A percentile compares a stretch with the other conserved stretches of the same genome.
phyloP scores from a whole-genome alignment of 2,329 filamentous ascomycete species.

The Pseudogymnoascus sp. region DNA sequence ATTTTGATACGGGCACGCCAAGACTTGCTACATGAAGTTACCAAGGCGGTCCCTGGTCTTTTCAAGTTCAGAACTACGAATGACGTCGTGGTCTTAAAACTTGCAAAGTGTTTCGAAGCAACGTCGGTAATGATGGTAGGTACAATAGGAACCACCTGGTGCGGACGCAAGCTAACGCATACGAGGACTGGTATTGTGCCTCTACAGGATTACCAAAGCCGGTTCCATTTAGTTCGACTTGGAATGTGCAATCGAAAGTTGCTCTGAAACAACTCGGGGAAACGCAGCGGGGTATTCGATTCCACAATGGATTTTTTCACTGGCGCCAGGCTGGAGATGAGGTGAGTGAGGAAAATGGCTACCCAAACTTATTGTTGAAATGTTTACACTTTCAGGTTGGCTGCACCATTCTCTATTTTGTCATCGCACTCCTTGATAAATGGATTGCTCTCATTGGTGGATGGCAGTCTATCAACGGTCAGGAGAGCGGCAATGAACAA shows the following conservation, averaged over 20 bases:
- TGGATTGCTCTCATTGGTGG: slow-evolving; percentile 23
- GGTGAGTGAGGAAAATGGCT: slow-evolving; percentile 27
- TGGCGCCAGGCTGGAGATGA: slow-evolving; percentile 28
- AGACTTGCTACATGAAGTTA: slow-evolving; percentile 18
- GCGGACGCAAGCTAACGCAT: too few relatives aligned
- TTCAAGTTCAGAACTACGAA: slow-evolving; percentile 36
- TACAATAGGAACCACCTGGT: too few relatives aligned
- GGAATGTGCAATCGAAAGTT: slow-evolving; percentile 29
- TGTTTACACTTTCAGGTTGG: slow-evolving; percentile 17
- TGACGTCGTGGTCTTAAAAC: slow-evolving; percentile 40
- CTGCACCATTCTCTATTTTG: slow-evolving; percentile 37
- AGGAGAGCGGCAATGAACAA: slow-evolving; percentile 24
- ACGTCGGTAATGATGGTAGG: slow-evolving; percentile 29
- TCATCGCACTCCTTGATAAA: slow-evolving; percentile 29
- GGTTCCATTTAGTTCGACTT: slow-evolving; percentile 27
- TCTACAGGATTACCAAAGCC: slow-evolving; percentile 35
- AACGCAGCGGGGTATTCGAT: slow-evolving; percentile 27
- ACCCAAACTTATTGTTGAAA: too few relatives aligned
- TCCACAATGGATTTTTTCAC: slow-evolving; percentile 28
- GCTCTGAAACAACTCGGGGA: slow-evolving; percentile 26
- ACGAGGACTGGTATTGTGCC: slow-evolving; percentile 23
- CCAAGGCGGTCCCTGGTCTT: slow-evolving; percentile 28
- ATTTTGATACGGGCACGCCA: too few relatives aligned
- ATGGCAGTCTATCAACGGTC: too few relatives aligned
- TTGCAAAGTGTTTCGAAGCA: slow-evolving; percentile 39